phyloP scores from a whole-genome alignment of 768 basidiomycete genomes.

The Leccinum obscurum region DNA sequence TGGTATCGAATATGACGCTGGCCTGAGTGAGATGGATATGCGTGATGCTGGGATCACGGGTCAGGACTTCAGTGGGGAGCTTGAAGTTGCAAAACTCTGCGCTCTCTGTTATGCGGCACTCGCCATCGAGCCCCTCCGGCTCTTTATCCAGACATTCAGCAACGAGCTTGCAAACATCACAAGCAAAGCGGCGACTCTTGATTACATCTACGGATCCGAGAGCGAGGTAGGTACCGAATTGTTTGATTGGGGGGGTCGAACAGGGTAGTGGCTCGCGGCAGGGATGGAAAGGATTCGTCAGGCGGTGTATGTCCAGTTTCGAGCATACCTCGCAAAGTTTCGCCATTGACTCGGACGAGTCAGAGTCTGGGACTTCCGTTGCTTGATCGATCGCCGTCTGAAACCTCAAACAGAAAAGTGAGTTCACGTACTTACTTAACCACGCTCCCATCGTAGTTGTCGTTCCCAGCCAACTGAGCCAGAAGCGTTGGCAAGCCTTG shows the following conservation, averaged over 20 bases:
- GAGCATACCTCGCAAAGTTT: conserved; percentile 13
- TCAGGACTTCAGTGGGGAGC: conserved; percentile 1
- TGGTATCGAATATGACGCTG: conserved; percentile 5
- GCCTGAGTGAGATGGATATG: conserved; percentile 20
- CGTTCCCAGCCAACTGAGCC: too few relatives aligned
- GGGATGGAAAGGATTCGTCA: conserved; percentile 3
- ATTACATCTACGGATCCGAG: conserved; percentile 19
- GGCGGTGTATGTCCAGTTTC: conserved; percentile 2
- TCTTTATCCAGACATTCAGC: conserved; percentile 17
- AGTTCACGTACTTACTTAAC: not conserved
- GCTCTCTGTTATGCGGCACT: conserved; percentile 1
- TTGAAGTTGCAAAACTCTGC: conserved; percentile 9
- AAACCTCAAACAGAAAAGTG: not conserved
- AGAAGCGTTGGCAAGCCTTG: conserved; percentile 20
- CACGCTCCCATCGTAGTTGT: not conserved
- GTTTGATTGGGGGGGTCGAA: conserved; percentile 1
- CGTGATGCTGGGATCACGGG: conserved; percentile 5
- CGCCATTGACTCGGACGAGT: not conserved
- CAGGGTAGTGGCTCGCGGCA: conserved; percentile 5
- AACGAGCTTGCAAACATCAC: conserved; percentile 16
- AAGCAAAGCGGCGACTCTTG: conserved; percentile 11
- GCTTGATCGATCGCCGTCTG: not conserved
- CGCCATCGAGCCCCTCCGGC: conserved; percentile 6
- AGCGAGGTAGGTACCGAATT: not conserved
- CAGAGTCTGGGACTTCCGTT: not conserved